Percentiles rank a stretch among this genome's conserved stretches.
Evolutionary conservation across 352 stramenopile genomes (phyloP).

Genomic region (Pythium inflatum): DNA sequence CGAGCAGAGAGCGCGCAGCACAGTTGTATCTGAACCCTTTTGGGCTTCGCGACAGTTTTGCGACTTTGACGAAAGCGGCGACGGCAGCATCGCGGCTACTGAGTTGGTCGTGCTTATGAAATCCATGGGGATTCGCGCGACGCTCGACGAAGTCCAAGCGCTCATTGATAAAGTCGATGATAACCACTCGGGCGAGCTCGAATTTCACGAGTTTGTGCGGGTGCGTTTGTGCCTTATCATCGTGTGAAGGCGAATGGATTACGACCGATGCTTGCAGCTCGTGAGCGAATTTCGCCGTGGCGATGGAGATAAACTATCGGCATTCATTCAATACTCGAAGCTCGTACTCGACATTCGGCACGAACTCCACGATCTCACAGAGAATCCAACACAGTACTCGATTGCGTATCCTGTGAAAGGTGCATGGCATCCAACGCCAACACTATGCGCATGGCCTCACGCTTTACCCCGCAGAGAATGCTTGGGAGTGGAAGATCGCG

Average conservation of each 20-base stretch:
- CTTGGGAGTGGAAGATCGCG: slow-evolving; percentile 54
- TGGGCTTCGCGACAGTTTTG: slow-evolving; percentile 50
- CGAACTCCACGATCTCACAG: slow-evolving; percentile 45
- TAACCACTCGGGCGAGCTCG: slow-evolving; percentile 67
- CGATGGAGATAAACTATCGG: slow-evolving; percentile 59
- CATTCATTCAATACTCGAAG: slow-evolving; percentile 73
- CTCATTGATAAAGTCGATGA: slow-evolving; percentile 78
- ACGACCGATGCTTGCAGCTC: slow-evolving; percentile 37
- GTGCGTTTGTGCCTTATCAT: slow-evolving; percentile 28
- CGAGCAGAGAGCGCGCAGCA: too few relatives aligned
- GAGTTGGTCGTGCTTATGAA: slow-evolving; percentile 66
- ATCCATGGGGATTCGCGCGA: slow-evolving; percentile 60
- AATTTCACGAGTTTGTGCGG: slow-evolving; percentile 72
- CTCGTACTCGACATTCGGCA: slow-evolving; percentile 53
- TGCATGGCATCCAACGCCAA: slow-evolving; percentile 18
- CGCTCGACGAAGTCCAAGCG: slow-evolving; percentile 55
- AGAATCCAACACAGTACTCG: slow-evolving; percentile 37
- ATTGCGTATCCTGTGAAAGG: slow-evolving; percentile 48
- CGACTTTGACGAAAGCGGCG: slow-evolving; percentile 69
- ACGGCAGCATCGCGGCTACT: slow-evolving; percentile 59
- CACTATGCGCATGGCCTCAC: too few relatives aligned
- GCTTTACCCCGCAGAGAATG: slow-evolving; percentile 38
- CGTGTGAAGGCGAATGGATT: neutral
- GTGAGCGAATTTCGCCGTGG: slow-evolving; percentile 66
- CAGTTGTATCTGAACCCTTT: too few relatives aligned